Evolutionary conservation across 495 filamentous ascomycete species (phyloP), one percentile per base, ranked within the genome.

Genomic region (Aspergillus ellipticus): DNA sequence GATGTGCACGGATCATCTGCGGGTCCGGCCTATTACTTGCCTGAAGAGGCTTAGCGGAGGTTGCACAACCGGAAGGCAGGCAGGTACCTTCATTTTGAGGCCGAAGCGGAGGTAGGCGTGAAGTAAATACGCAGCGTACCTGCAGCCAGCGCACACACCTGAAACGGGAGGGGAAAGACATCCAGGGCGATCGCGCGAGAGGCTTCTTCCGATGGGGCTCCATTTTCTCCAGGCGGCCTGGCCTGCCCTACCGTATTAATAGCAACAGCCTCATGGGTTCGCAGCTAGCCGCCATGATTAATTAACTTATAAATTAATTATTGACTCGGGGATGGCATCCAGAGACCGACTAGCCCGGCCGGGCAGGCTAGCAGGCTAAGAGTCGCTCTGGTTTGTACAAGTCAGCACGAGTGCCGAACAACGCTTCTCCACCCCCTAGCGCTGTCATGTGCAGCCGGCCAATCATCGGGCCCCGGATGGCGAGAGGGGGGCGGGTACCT

Each of bases 381-480:
- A 28, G 24, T 28, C 7, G 3, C 3, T 35, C 39, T 50, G 10
- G 37, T 51, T 26, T 29, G 42, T 42, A 37, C 42, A 45, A 52
- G 47, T 42, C 53, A 56, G 54, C 58, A 61, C 58, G 58, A 57
- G 59, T 61, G 29, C 29, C 39, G 35, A 54, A 49, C 45, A 42
- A 47, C 31, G 42, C 55, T 33, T 28, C 49, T 51, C 59, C 50
- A 51, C 55, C 47, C 22, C 22, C 51, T 54, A 54, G 51, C 45
- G 58, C 59, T 61, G 59, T 61, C 59, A 61, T 57, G 59, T 21
- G 19, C 19, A 22, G 17, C 41, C 37, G 35, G 19, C 59, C 59
- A 57, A 61, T 61, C 50, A 52, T 20, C n/a, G n/a, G 0, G 9
- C 21, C 13, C 15, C 16, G 28, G 43, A 17, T 21, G 26, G 47